Conservation (phyloP, 2,329 filamentous ascomycete genomes). For the Penicillium sp. region DNA sequence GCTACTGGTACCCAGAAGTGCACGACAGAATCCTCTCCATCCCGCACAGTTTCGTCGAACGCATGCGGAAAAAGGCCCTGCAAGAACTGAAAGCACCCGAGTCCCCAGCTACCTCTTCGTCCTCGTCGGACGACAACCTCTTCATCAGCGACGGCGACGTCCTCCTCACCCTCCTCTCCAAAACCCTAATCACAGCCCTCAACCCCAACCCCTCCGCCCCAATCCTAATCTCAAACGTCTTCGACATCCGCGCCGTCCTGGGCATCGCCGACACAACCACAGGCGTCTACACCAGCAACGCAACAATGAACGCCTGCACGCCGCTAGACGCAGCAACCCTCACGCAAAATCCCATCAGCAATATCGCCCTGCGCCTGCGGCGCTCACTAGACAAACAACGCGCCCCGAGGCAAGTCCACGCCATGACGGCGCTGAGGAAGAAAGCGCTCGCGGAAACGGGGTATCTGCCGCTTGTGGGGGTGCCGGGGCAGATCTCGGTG, state of each 20-base stretch:
- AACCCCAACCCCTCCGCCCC: background rate
- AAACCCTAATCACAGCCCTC: background rate
- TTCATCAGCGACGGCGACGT: conserved; percentile 4
- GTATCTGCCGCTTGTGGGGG: background rate
- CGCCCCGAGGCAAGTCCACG: background rate
- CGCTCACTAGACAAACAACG: background rate
- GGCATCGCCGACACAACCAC: background rate
- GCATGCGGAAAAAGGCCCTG: background rate
- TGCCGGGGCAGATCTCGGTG: background rate
- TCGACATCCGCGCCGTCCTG: background rate
- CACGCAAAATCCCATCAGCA: background rate
- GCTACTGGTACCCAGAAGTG: background rate
- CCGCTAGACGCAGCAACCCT: background rate
- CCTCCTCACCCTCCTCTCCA: background rate
- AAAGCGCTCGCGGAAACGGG: background rate
- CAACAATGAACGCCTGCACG: background rate
- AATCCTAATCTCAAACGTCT: background rate
- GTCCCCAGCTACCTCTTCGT: background rate
- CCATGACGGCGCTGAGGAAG: background rate
- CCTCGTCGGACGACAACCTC: background rate
- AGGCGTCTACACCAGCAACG: background rate
- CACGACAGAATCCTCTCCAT: background rate
- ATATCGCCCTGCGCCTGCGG: background rate
- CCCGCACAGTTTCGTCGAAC: background rate
- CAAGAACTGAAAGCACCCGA: background rate